A percentile compares a stretch with the other conserved stretches of the same genome.
Conservation (phyloP, 352 stramenopile genomes). For the Blastocystis sp. region DNA sequence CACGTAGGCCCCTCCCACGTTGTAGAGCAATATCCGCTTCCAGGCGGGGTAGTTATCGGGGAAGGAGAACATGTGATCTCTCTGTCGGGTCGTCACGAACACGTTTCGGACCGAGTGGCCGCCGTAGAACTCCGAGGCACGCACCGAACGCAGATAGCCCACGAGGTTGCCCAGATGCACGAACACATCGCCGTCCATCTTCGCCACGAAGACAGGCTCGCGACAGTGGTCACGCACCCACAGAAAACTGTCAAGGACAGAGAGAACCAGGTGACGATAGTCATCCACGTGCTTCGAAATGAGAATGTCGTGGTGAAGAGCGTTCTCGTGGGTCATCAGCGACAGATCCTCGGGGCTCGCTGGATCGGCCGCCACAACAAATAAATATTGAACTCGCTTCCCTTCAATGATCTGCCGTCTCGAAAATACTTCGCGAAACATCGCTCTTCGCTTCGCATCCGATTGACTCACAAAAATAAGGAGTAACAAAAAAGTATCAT, state of each 20-base stretch:
- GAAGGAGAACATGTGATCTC: too few species aligned
- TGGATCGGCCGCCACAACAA: too few species aligned
- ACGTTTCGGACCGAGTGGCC: not conserved
- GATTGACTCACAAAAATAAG: not conserved
- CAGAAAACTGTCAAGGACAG: not conserved
- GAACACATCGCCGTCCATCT: not conserved
- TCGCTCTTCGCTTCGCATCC: not conserved
- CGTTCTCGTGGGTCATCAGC: too few species aligned
- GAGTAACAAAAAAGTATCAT: conserved; percentile 65
- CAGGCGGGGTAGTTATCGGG: too few species aligned
- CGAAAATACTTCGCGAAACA: not conserved
- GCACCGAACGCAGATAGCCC: not conserved
- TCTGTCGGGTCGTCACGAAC: too few species aligned
- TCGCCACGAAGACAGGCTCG: not conserved
- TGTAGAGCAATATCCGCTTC: not conserved
- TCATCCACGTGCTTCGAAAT: not conserved
- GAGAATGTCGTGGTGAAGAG: not conserved
- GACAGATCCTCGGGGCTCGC: too few species aligned
- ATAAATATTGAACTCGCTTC: too few species aligned
- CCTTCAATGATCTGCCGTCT: too few species aligned
- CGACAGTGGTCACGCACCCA: not conserved
- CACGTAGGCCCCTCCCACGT: not conserved
- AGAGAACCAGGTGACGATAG: not conserved
- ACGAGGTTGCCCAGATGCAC: not conserved
- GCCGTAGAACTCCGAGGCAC: not conserved